Evolutionary conservation across 768 basidiomycete species (phyloP).

Genomic region (Mrakia gelida): DNA sequence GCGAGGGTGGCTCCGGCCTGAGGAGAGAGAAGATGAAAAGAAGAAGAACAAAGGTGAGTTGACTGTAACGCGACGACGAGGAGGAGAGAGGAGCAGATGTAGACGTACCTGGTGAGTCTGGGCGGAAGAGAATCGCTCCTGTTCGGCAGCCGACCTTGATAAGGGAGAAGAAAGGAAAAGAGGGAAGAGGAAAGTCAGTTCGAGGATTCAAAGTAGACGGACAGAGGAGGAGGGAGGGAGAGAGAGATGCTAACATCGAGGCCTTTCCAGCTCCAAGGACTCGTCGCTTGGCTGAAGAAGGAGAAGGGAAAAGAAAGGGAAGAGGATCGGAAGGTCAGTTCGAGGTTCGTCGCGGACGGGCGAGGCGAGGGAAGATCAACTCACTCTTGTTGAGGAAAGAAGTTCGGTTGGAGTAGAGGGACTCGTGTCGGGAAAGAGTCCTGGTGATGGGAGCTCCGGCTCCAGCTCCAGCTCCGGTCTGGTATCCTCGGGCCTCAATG

Average conservation of each 20-base stretch:
- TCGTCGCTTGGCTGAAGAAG: conserved; percentile 57
- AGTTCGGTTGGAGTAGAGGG: conserved; percentile 90
- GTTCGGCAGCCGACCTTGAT: conserved; percentile 45
- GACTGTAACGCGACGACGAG: too few species aligned
- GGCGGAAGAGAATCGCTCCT: conserved; percentile 31
- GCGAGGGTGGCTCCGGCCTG: conserved; percentile 49
- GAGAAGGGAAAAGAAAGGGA: background rate
- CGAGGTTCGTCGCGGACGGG: too few species aligned
- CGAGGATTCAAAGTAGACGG: too few species aligned
- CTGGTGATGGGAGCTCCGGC: conserved; percentile 71
- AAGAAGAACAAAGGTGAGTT: background rate
- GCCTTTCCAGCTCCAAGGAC: conserved; percentile 66
- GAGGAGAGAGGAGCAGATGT: background rate
- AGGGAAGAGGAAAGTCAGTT: too few species aligned
- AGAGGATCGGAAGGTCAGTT: background rate
- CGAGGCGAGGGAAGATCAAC: conserved; percentile 47
- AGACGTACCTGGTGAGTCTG: conserved; percentile 46
- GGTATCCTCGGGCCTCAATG: conserved; percentile 40
- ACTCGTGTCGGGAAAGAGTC: conserved; percentile 88
- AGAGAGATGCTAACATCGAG: conserved; percentile 36
- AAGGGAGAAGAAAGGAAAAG: too few species aligned
- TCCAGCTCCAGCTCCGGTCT: conserved; percentile 40
- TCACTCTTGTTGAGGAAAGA: conserved; percentile 77
- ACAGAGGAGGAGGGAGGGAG: too few species aligned
- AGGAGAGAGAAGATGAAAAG: background rate